Base-by-base conservation (phyloP, 2,329 filamentous ascomycete species). In the Penicillium thymicola region DNA sequence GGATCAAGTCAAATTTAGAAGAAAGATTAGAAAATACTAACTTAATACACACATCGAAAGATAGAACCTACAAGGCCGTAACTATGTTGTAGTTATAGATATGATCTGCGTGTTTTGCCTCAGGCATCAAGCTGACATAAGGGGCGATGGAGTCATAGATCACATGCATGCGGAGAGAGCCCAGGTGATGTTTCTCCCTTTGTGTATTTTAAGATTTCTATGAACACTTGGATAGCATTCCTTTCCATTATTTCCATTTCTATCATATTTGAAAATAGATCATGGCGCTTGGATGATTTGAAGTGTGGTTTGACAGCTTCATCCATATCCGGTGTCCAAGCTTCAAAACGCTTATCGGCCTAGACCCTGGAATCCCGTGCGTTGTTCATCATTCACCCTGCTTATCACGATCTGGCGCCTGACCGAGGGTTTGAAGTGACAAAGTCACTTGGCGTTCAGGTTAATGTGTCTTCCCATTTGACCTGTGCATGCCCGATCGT, bases 371-470 rank as follows among this genome's bases (percentile, higher is more conserved):
- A 25, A 42, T 42, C 28, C 41, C 36, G 54, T 55, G 49, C 36
- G 48, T 55, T 52, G 28, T 43, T 50, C 52, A 52, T 23, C 30
- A n/a, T 45, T 45, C 13, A 28, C 30, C n/a, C 27, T 44, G n/a
- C 44, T 37, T 34, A 46, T 44, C 25, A 41, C 25, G 34, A 49
- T 30, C 46, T 37, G 21, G 37, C 51, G 46, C 44, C 57, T 56
- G 57, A 60, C 60, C 51, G n/a, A 42, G 38, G 42, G 48, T 51
- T 55, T 65, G 49, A 47, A 48, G 61, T 66, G 59, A 59, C 47
- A 57, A 18, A 34, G 59, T 60, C 56, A 60, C 21, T 58, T 53
- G 49, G 36, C 46, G 36, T 44, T 28, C 46, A 57, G 52, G 52
- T 44, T 63, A 55, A 59, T 60, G 55, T 54, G 51, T 51, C n/a